Evolutionary conservation across 192 early-diverging fungal species (phyloP).

Genomic region (Mortierella claussenii): DNA sequence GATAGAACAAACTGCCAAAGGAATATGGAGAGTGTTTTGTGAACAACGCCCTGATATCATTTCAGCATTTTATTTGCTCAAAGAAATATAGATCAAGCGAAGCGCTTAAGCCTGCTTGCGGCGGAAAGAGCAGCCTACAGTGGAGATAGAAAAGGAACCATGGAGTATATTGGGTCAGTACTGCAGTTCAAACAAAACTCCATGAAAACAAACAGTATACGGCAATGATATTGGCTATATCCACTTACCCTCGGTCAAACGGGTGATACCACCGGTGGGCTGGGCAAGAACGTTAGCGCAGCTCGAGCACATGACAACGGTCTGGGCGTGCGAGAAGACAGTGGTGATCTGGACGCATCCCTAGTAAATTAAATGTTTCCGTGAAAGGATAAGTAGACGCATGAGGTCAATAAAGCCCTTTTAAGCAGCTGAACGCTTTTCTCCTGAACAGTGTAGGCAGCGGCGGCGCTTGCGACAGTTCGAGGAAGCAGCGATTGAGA

Average conservation of each 20-base stretch:
- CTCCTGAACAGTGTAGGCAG: too few species aligned
- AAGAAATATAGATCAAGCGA: constrained; percentile 19
- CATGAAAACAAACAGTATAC: background rate
- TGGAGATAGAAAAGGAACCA: background rate
- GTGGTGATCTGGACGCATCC: constrained; percentile 98
- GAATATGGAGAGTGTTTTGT: too few species aligned
- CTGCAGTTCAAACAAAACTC: background rate
- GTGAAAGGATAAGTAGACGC: background rate
- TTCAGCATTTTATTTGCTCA: constrained; percentile 38
- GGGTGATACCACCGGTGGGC: constrained; percentile 98
- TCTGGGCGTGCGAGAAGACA: constrained; percentile 99
- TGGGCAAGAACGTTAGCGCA: constrained; percentile 98
- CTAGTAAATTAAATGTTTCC: constrained; percentile 24
- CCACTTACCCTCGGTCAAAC: constrained; percentile 88
- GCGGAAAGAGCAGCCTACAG: constrained; percentile 53
- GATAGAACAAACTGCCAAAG: too few species aligned
- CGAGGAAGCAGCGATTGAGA: too few species aligned
- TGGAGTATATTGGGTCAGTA: background rate
- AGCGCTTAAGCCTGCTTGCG: constrained; percentile 55
- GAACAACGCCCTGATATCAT: constrained; percentile 30
- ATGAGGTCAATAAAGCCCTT: background rate
- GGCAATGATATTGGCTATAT: background rate
- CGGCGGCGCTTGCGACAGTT: too few species aligned
- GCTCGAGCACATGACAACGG: constrained; percentile 95
- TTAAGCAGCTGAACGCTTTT: too few species aligned